Evolutionary conservation across 306 rosid genomes (phyloP), one percentile per base, ranked within the genome.

Genomic region (Gastrolobium villosum): DNA sequence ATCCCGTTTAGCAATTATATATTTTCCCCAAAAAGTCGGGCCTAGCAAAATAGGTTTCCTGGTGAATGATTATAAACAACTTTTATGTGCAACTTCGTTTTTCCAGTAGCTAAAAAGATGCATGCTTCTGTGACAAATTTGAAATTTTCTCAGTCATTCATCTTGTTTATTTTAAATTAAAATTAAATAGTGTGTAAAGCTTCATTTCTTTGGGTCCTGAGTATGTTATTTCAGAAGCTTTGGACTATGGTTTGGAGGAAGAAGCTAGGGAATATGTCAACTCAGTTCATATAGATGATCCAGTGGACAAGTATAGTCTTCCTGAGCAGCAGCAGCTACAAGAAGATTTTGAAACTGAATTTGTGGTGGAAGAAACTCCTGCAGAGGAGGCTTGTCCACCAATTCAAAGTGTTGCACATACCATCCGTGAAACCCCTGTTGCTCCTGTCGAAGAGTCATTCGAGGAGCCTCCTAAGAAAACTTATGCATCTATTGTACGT

Each of bases 401-500:
- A 0, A 76, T 74, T 82, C 90, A 84, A 78, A 85, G 7, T 63
- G 86, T 70, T 52, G 86, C 69, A 36, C 84, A 91, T 46, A 67
- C 81, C 14, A 65, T 70, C 52, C 89, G 40, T 46, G 98, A 96
- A 78, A 50, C 87, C 37, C 87, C 87, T 32, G 85, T 72, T 40
- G 70, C 80, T 71, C 73, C 56, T 46, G 76, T 81, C 49, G 99
- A 93, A 73, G 99, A 96, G 74, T 89, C 85, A 2, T 79, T 75
- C 28, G 97, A 89, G 79, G 99, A 93, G 81, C 89, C 92, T 79
- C 84, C 87, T 15, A 93, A 86, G 90, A 93, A 85, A 82, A 91
- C 97, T 73, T 96, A 86, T 57, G 98, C 99, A 79, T 93, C 99
- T 48, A 93, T 96, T 70, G 99, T 96, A 93, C 52, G 97, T 72